Conservation (phyloP, 768 basidiomycete genomes). For the Suillus cothurnatus region DNA sequence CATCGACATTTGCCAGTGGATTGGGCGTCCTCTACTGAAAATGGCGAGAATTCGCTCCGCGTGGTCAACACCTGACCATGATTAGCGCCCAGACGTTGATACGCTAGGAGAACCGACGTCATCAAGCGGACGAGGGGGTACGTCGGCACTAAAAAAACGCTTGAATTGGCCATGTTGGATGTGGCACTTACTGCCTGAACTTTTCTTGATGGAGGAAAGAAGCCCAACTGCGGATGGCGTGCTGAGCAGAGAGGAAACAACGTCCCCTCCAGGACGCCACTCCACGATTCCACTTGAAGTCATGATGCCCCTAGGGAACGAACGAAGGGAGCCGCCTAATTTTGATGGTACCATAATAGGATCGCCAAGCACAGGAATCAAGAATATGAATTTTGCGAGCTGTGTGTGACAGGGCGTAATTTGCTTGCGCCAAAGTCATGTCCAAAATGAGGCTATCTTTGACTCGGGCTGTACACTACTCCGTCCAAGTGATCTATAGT, state of each 20-base stretch:
- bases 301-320: neutral
- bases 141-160: neutral
- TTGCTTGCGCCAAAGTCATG: neutral
- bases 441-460: neutral
- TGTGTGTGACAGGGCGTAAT: neutral
- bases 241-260: neutral
- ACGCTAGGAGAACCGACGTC: neutral
- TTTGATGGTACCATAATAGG: neutral
- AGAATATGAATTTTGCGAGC: neutral
- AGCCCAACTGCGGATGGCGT: neutral
- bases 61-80: neutral
- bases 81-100: neutral
- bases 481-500: neutral
- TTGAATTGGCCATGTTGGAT: neutral
- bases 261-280: neutral
- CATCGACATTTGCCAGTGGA: neutral
- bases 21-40: neutral
- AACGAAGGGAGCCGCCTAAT: neutral
- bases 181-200: neutral
- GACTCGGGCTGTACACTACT: neutral
- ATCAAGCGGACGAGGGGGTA: neutral
- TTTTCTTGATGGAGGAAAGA: neutral
- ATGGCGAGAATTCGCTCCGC: neutral
- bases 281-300: neutral
- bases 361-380: neutral